Evolutionary conservation across 2,329 filamentous ascomycete species (phyloP).

Genomic region (Fusarium sp.): DNA sequence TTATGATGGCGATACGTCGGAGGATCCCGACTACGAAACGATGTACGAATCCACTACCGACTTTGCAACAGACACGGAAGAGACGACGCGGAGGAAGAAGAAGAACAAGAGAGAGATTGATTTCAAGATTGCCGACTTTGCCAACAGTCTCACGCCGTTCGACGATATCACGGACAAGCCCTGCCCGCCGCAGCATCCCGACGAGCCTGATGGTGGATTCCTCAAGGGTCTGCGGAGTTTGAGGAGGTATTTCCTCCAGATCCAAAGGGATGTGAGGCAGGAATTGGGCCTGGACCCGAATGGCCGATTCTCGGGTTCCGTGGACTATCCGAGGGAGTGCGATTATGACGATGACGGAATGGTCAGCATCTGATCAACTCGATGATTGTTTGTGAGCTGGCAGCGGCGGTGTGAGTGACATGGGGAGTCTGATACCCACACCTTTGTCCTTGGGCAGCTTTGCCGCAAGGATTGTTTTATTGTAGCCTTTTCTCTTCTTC

Average conservation of each 20-base stretch:
- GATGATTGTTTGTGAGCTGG: slow-evolving; percentile 1
- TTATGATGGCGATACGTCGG: slow-evolving; percentile 85
- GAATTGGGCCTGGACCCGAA: slow-evolving; percentile 61
- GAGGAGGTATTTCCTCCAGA: slow-evolving; percentile 85
- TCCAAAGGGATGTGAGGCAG: slow-evolving; percentile 79
- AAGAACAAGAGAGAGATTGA: slow-evolving; percentile 76
- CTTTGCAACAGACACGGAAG: slow-evolving; percentile 68
- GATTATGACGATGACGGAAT: slow-evolving; percentile 48
- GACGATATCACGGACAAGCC: slow-evolving; percentile 72
- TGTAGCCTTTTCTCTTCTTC: slow-evolving; percentile 18
- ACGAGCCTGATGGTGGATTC: slow-evolving; percentile 89
- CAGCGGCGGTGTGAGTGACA: slow-evolving; percentile 12
- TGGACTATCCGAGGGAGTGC: slow-evolving; percentile 38
- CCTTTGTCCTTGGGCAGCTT: slow-evolving; percentile 25
- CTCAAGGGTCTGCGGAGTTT: slow-evolving; percentile 84
- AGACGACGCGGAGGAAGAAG: slow-evolving; percentile 58
- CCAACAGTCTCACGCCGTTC: slow-evolving; percentile 93
- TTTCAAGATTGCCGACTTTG: slow-evolving; percentile 98
- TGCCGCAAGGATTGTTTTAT: slow-evolving; percentile 22
- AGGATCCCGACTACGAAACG: slow-evolving; percentile 62
- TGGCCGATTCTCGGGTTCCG: slow-evolving; percentile 38
- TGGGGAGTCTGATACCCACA: slow-evolving; percentile 35
- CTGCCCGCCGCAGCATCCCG: slow-evolving; percentile 85
- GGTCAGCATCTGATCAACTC: slow-evolving; percentile 45
- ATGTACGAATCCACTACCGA: slow-evolving; percentile 69